phyloP scores from a whole-genome alignment of 2,329 filamentous ascomycete species.

The Didymella segeticola region DNA sequence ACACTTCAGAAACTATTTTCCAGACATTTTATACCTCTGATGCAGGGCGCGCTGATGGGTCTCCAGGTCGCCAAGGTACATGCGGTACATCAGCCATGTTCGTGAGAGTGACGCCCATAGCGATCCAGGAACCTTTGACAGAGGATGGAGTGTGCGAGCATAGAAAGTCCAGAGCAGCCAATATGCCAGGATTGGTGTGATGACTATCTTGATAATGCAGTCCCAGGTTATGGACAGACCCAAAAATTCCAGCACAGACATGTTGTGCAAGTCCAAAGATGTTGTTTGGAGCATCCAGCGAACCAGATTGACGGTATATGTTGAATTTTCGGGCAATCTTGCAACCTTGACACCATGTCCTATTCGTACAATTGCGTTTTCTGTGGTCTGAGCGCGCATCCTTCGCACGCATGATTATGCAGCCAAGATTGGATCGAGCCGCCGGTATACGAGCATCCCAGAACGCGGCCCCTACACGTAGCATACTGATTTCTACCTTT shows the following conservation, averaged over 20 bases:
- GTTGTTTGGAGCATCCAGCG: background rate
- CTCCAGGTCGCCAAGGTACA: constrained; percentile 27
- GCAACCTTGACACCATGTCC: background rate
- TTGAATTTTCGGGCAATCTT: background rate
- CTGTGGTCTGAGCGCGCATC: background rate
- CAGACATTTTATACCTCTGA: background rate
- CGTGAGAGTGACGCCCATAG: constrained; percentile 31
- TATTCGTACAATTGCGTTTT: background rate
- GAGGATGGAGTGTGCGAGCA: constrained; percentile 23
- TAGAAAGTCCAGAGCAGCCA: constrained; percentile 22
- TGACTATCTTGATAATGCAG: background rate
- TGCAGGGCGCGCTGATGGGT: constrained; percentile 23
- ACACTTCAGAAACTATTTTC: background rate
- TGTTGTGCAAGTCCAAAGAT: background rate
- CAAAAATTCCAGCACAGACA: background rate
- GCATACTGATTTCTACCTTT: too few relatives aligned
- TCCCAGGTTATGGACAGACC: background rate
- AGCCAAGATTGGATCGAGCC: background rate
- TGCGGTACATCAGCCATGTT: constrained; percentile 33
- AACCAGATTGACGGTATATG: background rate
- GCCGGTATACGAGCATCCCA: background rate
- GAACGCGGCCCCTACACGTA: too few relatives aligned
- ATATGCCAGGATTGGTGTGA: constrained; percentile 4
- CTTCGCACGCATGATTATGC: background rate
- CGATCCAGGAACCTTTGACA: constrained; percentile 29